A percentile compares a stretch with the other conserved stretches of the same genome.
Evolutionary conservation across 768 basidiomycete genomes (phyloP).

Genomic region (Leccinum subgranulosum): DNA sequence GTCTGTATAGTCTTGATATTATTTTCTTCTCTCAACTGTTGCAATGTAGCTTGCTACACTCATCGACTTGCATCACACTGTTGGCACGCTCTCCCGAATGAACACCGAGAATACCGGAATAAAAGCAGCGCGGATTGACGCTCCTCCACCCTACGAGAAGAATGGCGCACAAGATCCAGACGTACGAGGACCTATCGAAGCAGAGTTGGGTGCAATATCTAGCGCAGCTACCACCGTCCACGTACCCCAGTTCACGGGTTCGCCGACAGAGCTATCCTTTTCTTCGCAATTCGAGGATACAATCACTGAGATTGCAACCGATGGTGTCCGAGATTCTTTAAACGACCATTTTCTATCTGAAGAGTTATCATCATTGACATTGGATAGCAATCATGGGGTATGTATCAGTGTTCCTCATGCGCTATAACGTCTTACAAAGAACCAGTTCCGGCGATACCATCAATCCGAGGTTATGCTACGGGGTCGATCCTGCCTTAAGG

Average conservation of each 20-base stretch:
- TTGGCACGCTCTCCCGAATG: slow-evolving; percentile 23
- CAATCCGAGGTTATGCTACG: slow-evolving; percentile 45
- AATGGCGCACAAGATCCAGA: background rate
- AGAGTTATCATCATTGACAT: slow-evolving; percentile 17
- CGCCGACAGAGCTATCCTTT: background rate
- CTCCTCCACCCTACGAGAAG: slow-evolving; percentile 23
- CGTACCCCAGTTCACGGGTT: background rate
- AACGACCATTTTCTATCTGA: slow-evolving; percentile 22
- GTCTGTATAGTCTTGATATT: slow-evolving; percentile 16
- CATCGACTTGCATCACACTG: slow-evolving; percentile 44
- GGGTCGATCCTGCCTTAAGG: slow-evolving; percentile 35
- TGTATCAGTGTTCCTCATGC: too few relatives aligned
- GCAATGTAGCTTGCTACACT: slow-evolving; percentile 40
- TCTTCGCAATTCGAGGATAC: slow-evolving; percentile 1
- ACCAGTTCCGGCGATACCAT: slow-evolving; percentile 48
- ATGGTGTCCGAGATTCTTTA: slow-evolving; percentile 13
- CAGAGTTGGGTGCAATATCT: background rate
- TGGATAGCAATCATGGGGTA: slow-evolving; percentile 37
- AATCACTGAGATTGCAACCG: slow-evolving; percentile 20
- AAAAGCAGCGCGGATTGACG: background rate
- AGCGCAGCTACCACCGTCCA: background rate
- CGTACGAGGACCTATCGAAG: background rate
- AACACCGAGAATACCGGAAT: background rate
- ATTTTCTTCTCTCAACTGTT: background rate
- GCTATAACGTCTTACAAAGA: slow-evolving; percentile 4